Base-by-base conservation (phyloP, 2,329 filamentous ascomycete genomes). In the Penicillium palitans region DNA sequence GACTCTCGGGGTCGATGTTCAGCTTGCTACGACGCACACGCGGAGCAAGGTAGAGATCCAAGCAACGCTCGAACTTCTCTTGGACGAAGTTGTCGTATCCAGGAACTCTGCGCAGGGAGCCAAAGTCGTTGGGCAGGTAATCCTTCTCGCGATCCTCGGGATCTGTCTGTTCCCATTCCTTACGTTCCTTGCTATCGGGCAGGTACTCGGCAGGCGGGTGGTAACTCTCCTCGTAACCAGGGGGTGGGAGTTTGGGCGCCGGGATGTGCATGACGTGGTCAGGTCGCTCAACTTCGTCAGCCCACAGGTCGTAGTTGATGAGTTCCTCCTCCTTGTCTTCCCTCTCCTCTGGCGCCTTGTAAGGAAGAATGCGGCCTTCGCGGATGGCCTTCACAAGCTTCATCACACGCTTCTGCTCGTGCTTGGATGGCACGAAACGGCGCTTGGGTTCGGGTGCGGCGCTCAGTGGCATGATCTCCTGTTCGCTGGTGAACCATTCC, bases 381-480 rank as follows among this genome's bases (percentile, higher is more conserved):
- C 90, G 87, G 67, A 99, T 99, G 39, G 95, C 95, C 70, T 90
- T 91, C 54, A 98, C 95, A 69, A 99, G 87, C 80, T 99, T 98
- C 86, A 97, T 96, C 52, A 99, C 86, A 57, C 93, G 87, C 81
- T 97, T 97, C 33, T 91, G 90, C 77, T 99, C 95, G 75, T 99
- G 91, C 77, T 97, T 98, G 47, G 93, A 98, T 7, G 96, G 95
- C 10, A 99, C 80, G 74, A 98, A 99, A 68, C 95, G 88, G 63
- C 95, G 85, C 80, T 99, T 99, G 1, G 95, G 95, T 73, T 99
- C 95, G 7, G 95, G 95, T 0, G 95, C 95, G 46, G 93, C 89
- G 72, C 91, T 97, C 57, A 99, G 76, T 15, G 95, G 95, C 93
- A 99, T 98, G 62, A 90, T 87, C 78, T 99, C 95, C 72, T 90